These are phyloP conservation scores for Geotrichum bryndzae DNA, from an alignment of 1,139 yeast species.

Conservation along the genomic window DNA sequence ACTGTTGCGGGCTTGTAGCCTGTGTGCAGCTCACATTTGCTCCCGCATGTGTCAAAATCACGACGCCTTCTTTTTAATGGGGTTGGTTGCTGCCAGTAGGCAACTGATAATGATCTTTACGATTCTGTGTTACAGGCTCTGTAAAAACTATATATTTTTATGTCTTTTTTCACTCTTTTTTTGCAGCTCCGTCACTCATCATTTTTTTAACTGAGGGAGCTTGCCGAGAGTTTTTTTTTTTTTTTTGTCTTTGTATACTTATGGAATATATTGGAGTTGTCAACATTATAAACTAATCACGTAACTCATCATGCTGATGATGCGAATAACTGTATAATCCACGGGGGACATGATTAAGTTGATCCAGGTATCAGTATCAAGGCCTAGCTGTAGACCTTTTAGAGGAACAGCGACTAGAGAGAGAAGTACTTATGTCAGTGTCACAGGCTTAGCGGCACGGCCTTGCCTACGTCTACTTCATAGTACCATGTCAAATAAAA, in stretches of 20 bases:
- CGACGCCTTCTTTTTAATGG: neutral
- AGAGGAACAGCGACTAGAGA: too few relatives aligned
- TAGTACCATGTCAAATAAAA: neutral
- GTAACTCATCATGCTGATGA: too few relatives aligned
- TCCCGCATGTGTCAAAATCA: neutral
- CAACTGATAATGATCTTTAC: neutral
- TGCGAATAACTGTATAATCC: too few relatives aligned
- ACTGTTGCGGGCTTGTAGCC: neutral
- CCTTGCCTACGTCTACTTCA: neutral
- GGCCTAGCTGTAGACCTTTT: too few relatives aligned
- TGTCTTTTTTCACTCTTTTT: neutral
- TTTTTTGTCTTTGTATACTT: too few relatives aligned
- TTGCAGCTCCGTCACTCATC: neutral
- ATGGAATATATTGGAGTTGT: too few relatives aligned
- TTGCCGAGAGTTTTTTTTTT: neutral
- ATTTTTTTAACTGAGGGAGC: neutral
- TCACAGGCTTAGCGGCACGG: neutral
- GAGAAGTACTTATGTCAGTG: neutral
- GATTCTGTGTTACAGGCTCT: neutral
- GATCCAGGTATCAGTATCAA: too few relatives aligned
- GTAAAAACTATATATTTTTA: neutral
- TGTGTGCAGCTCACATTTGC: neutral
- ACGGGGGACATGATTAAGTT: too few relatives aligned
- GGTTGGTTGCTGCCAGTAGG: neutral
- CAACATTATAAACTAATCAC: too few relatives aligned